Evolutionary conservation across 176 grass and related monocot genomes (phyloP), one percentile per base, ranked within the genome.

Genomic region (Oryza longistaminata): DNA sequence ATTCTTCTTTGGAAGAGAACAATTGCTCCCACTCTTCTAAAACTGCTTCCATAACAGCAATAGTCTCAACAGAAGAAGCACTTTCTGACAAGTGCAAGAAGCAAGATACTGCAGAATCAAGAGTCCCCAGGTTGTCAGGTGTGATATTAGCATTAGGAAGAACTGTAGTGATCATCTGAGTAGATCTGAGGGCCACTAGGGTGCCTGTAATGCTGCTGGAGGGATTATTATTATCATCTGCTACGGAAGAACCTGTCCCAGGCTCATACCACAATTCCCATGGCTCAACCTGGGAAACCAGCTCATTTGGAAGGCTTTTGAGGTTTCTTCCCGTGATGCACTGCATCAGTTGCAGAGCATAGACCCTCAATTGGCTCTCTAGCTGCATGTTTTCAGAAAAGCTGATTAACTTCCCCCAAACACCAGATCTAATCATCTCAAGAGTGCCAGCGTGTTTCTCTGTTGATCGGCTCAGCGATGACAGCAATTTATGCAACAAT

Each of bases 1-100:
- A 80, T 61, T 93, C 91, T 80, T 75, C 71, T 87, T 79, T 92
- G 6, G 45, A 62, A 71, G 79, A 87, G 49, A 95, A 98, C 76
- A 98, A 60, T 69, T 95, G 91, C n/a, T 98, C 93, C 96, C 96
- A 98, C 86, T 98, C 89, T 67, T 98, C 89, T 84, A 98, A 88
- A 64, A 98, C 90, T 66, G 76, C 81, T 83, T 91, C 88, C 85
- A 98, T 75, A 92, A 94, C 74, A 85, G 74, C 64, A 70, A 95
- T 62, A 75, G 66, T 81, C 71, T 86, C 78, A 21, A 73, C 81
- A 89, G 93, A 88, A 82, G 82, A 81, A 89, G 86, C 86, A 83
- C 39, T 78, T 91, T 95, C 88, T 12, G 81, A 95, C 70, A 98
- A 82, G 21, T 87, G 71, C 78, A 98, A 88, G 83, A 98, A 98